A percentile compares a stretch with the other conserved stretches of the same genome.
These are phyloP conservation scores for Pleurotus eryngii DNA, from an alignment of 768 basidiomycete species.

Conservation along the genomic window DNA sequence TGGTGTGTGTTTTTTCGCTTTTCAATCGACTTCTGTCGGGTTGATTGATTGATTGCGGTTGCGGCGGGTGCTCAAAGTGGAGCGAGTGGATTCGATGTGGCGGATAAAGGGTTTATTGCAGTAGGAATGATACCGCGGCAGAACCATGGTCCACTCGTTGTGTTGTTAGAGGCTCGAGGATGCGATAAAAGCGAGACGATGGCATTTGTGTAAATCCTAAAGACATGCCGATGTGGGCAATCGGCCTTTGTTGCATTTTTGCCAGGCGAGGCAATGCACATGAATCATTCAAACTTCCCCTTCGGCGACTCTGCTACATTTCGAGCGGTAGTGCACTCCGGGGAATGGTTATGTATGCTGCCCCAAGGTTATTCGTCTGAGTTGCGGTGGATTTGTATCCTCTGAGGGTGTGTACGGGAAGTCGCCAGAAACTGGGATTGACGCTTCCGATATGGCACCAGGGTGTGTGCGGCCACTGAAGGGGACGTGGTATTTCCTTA, in stretches of 20 bases:
- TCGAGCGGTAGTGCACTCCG: no score
- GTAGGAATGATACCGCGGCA: no score
- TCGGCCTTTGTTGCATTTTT: neutral
- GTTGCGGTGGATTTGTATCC: no score
- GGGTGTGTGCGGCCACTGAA: no score
- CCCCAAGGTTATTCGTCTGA: no score
- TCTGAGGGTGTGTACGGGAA: no score
- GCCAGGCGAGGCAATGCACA: neutral
- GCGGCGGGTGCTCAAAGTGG: neutral
- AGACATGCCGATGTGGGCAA: neutral
- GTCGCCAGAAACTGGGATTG: no score
- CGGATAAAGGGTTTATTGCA: neutral
- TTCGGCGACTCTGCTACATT: neutral
- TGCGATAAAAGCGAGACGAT: neutral
- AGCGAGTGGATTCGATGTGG: slow-evolving; percentile 4
- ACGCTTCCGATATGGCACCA: no score
- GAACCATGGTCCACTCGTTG: neutral
- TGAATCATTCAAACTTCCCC: neutral
- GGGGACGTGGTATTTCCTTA: no score
- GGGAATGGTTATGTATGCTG: no score
- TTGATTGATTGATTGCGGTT: neutral
- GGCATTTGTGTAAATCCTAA: neutral
- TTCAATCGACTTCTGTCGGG: neutral
- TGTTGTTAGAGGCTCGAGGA: neutral
- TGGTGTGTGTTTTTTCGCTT: slow-evolving; percentile 2